A percentile compares a stretch with the other conserved stretches of the same genome.
These are phyloP conservation scores for Epicoccum sorghinum DNA, from an alignment of 2,329 filamentous ascomycete species.

Conservation along the genomic window DNA sequence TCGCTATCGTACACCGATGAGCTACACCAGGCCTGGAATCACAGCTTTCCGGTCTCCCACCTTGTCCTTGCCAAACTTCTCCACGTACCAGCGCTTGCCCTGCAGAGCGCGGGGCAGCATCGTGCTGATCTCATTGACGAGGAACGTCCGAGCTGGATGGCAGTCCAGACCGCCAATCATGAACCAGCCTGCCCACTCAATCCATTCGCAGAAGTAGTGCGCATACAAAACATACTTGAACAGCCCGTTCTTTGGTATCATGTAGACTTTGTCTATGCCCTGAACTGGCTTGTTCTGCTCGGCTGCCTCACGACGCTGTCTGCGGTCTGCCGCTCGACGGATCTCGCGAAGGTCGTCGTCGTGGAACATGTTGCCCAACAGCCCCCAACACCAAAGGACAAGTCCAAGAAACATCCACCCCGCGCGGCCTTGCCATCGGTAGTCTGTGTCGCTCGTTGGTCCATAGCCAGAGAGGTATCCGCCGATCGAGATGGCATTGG, in stretches of 20 bases:
- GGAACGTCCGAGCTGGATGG: conserved; percentile 77
- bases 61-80: conserved; percentile 85
- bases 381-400: conserved; percentile 75
- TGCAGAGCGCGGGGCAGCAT: conserved; percentile 88
- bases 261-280: conserved; percentile 80
- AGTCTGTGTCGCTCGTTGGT: conserved; percentile 62
- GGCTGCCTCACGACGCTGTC: conserved; percentile 59
- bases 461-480: conserved; percentile 85
- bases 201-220: conserved; percentile 96
- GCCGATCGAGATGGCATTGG: conserved; percentile 79
- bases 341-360: conserved; percentile 91
- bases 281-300: conserved; percentile 54
- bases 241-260: conserved; percentile 81
- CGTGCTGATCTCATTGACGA: conserved; percentile 84
- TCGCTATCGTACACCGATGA: conserved; percentile 6
- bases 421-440: conserved; percentile 51
- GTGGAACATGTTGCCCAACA: conserved; percentile 83
- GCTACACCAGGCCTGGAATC: conserved; percentile 63
- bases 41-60: conserved; percentile 77
- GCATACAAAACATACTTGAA: conserved; percentile 86
- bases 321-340: conserved; percentile 69
- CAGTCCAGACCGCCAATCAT: conserved; percentile 71
- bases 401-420: conserved; percentile 67
- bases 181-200: conserved; percentile 93
- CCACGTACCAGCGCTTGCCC: conserved; percentile 84